phyloP scores from a whole-genome alignment of 176 grass and related monocot genomes.

The Triticum timopheevii region DNA sequence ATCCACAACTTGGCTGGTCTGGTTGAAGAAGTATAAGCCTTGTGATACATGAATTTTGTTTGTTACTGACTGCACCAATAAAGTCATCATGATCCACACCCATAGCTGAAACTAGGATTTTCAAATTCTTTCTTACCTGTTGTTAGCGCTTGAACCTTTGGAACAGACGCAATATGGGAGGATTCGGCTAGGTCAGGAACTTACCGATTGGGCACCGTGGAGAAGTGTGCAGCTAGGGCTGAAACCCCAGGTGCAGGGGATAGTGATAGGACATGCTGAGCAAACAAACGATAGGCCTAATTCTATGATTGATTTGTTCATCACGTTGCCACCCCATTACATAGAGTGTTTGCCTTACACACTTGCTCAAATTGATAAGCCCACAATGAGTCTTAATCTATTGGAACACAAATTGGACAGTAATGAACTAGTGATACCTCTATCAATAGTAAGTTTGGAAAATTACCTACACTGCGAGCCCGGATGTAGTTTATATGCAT shows the following conservation, averaged over 20 bases:
- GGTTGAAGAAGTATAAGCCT: neutral
- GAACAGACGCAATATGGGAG: neutral
- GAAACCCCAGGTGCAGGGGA: neutral
- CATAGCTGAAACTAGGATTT: neutral
- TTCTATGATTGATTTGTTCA: neutral
- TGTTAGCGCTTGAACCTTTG: neutral
- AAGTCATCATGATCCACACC: neutral
- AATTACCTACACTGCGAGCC: too few relatives aligned
- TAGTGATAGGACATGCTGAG: neutral
- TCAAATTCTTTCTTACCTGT: conserved; percentile 19
- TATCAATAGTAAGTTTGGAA: neutral
- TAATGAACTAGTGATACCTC: neutral
- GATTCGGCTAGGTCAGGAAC: neutral
- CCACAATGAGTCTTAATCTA: neutral
- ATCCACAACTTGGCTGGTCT: conserved; percentile 5
- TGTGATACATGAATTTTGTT: conserved; percentile 5
- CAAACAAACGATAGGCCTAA: neutral
- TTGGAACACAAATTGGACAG: neutral
- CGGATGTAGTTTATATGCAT: too few relatives aligned
- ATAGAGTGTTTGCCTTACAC: neutral
- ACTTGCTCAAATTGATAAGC: neutral
- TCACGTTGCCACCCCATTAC: neutral
- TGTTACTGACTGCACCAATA: neutral
- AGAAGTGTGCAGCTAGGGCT: neutral
- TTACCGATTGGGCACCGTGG: neutral